A percentile compares a stretch with the other conserved stretches of the same genome.
phyloP scores from a whole-genome alignment of 768 basidiomycete genomes.

The Tricholoma furcatifolium region DNA sequence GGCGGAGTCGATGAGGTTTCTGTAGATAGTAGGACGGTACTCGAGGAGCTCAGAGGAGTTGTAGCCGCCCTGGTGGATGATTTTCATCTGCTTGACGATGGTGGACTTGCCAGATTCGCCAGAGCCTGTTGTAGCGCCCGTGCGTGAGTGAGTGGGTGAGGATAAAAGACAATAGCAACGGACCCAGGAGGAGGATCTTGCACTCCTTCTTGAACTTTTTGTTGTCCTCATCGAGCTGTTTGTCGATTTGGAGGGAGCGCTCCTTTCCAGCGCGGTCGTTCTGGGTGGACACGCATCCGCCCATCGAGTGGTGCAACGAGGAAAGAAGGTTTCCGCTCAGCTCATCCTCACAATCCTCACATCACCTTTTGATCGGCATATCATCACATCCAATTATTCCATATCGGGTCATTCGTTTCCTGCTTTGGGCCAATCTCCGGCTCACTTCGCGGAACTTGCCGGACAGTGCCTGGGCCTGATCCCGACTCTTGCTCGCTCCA shows the following conservation, averaged over 20 bases:
- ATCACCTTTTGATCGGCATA: too few relatives aligned
- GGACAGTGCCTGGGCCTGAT: too few relatives aligned
- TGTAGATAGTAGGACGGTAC: conserved; percentile 69
- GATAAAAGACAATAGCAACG: conserved; percentile 24
- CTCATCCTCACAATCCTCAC: too few relatives aligned
- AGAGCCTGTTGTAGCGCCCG: conserved; percentile 76
- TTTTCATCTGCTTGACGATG: conserved; percentile 95
- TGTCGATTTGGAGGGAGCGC: conserved; percentile 75
- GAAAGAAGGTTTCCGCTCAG: too few relatives aligned
- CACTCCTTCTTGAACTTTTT: conserved; percentile 84
- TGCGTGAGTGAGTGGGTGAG: not conserved
- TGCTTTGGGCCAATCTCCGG: too few relatives aligned
- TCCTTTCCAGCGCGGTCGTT: conserved; percentile 64
- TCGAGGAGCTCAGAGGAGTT: conserved; percentile 64
- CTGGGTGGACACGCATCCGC: conserved; percentile 62
- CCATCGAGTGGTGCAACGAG: conserved; percentile 57
- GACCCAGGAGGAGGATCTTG: conserved; percentile 89
- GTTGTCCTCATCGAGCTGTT: conserved; percentile 81
- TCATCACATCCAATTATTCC: too few relatives aligned
- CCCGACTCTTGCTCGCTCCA: too few relatives aligned
- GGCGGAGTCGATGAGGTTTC: conserved; percentile 79
- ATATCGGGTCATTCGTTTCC: too few relatives aligned
- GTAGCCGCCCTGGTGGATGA: conserved; percentile 85
- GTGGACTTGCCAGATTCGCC: conserved; percentile 96
- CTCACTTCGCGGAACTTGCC: too few relatives aligned